A percentile compares a stretch with the other conserved stretches of the same genome.
Conservation (phyloP, 2,329 filamentous ascomycete genomes). For the Fusarium globosum region DNA sequence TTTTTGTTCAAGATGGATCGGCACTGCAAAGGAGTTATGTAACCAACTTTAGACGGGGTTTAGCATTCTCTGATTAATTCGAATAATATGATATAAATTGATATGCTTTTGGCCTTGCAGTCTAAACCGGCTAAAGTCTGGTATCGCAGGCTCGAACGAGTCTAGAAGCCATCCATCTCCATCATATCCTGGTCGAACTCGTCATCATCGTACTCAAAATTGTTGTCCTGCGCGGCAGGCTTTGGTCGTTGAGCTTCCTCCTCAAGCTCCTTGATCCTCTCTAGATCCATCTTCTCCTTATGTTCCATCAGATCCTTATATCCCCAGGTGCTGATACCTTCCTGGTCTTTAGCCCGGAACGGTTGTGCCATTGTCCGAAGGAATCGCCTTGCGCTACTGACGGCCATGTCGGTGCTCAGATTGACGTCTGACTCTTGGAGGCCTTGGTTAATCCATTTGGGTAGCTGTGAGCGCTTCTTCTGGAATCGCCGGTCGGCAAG, state of each 20-base stretch:
- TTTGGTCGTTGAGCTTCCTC: slow-evolving; percentile 50
- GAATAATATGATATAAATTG: slow-evolving; percentile 22
- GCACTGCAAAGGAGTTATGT: not conserved
- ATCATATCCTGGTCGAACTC: slow-evolving; percentile 67
- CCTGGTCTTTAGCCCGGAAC: slow-evolving; percentile 83
- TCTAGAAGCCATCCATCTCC: slow-evolving; percentile 57
- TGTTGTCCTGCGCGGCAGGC: slow-evolving; percentile 45
- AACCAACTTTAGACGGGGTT: not conserved
- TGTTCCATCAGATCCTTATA: slow-evolving; percentile 80
- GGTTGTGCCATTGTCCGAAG: slow-evolving; percentile 92
- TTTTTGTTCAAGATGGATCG: not conserved
- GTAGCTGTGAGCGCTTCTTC: slow-evolving; percentile 89
- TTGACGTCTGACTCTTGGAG: slow-evolving; percentile 88
- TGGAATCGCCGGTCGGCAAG: slow-evolving; percentile 93
- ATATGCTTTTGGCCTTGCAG: slow-evolving; percentile 2
- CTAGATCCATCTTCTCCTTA: slow-evolving; percentile 78
- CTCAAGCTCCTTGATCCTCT: slow-evolving; percentile 72
- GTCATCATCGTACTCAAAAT: slow-evolving; percentile 65
- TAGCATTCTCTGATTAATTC: slow-evolving; percentile 10
- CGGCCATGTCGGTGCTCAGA: slow-evolving; percentile 94
- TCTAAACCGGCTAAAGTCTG: not conserved
- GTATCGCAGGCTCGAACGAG: not conserved
- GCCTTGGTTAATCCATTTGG: slow-evolving; percentile 95
- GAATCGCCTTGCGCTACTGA: slow-evolving; percentile 89
- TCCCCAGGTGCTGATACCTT: slow-evolving; percentile 94